Percentiles rank a stretch among this genome's conserved stretches.
These are phyloP conservation scores for Pseudonectria foliicola DNA, from an alignment of 2,329 filamentous ascomycete species.

Conservation along the genomic window DNA sequence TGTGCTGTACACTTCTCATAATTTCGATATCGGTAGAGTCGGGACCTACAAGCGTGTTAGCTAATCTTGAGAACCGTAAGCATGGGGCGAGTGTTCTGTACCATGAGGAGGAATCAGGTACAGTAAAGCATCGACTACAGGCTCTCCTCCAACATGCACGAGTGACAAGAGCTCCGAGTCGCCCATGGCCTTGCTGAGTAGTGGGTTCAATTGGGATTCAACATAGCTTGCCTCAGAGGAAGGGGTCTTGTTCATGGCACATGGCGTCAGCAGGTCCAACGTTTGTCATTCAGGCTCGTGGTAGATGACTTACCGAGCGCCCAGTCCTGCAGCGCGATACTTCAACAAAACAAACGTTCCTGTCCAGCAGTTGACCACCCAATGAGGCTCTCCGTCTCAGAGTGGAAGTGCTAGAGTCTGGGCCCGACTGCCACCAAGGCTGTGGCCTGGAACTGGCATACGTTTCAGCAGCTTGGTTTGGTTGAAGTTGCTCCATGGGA, in stretches of 20 bases:
- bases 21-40: conserved; percentile 55
- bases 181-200: conserved; percentile 46
- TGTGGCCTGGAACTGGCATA: conserved; percentile 78
- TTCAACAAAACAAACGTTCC: conserved; percentile 92
- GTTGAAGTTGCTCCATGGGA: conserved; percentile 38
- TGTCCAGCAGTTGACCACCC: conserved; percentile 72
- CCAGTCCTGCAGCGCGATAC: conserved; percentile 58
- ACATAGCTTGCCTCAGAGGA: conserved; percentile 63
- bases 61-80: not conserved
- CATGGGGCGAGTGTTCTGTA: conserved; percentile 32
- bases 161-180: conserved; percentile 71
- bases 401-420: conserved; percentile 53
- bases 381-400: conserved; percentile 55
- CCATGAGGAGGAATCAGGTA: conserved; percentile 68
- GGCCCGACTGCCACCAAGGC: conserved; percentile 81
- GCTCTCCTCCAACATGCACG: conserved; percentile 73
- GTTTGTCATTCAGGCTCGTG: conserved; percentile 3
- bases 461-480: conserved; percentile 51
- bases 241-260: conserved; percentile 48
- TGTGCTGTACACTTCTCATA: conserved; percentile 58
- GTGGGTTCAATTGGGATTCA: conserved; percentile 37
- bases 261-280: conserved; percentile 9
- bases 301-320: conserved; percentile 38
- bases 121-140: conserved; percentile 76
- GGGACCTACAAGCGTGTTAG: conserved; percentile 23